phyloP scores from a whole-genome alignment of 495 filamentous ascomycete species.

The Melanomma pulvis-pyrius region DNA sequence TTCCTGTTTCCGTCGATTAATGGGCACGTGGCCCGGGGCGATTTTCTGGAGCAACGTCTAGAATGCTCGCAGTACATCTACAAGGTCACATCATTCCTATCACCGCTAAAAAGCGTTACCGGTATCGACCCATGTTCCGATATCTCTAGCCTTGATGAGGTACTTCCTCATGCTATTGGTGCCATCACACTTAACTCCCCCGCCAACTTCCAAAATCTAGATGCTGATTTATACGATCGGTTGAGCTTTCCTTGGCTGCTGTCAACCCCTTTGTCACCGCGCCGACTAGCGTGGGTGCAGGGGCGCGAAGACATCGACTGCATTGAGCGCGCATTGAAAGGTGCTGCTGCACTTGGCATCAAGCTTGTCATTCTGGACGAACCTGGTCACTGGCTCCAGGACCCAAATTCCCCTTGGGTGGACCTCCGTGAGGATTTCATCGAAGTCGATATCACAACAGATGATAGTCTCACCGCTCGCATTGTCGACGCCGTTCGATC shows the following conservation, averaged over 20 bases:
- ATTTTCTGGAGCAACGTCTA: conserved; percentile 14
- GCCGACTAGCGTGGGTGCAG: conserved; percentile 7
- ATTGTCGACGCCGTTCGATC: conserved; percentile 4
- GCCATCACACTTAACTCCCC: not conserved
- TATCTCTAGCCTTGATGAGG: not conserved
- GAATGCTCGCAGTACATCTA: not conserved
- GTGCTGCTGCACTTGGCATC: conserved; percentile 50
- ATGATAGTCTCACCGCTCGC: conserved; percentile 1
- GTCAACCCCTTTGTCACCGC: not conserved
- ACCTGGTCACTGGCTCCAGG: conserved; percentile 52
- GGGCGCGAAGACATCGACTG: conserved; percentile 31
- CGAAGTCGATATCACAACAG: conserved; percentile 31
- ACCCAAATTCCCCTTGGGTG: conserved; percentile 44
- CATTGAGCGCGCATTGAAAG: conserved; percentile 20
- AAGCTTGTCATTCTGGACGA: conserved; percentile 53
- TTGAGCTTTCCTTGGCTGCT: conserved; percentile 39
- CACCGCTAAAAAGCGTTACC: not conserved
- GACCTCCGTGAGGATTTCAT: conserved; percentile 44
- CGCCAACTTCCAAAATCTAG: conserved; percentile 7
- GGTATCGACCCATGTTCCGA: not conserved
- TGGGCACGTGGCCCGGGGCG: not conserved
- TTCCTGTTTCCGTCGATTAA: not conserved
- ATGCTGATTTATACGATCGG: conserved; percentile 30
- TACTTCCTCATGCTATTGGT: not conserved
- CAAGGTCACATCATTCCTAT: not conserved